Base-by-base conservation (phyloP, 1,284 basidiomycete genomes). In the Sanghuangporus weigelae region DNA sequence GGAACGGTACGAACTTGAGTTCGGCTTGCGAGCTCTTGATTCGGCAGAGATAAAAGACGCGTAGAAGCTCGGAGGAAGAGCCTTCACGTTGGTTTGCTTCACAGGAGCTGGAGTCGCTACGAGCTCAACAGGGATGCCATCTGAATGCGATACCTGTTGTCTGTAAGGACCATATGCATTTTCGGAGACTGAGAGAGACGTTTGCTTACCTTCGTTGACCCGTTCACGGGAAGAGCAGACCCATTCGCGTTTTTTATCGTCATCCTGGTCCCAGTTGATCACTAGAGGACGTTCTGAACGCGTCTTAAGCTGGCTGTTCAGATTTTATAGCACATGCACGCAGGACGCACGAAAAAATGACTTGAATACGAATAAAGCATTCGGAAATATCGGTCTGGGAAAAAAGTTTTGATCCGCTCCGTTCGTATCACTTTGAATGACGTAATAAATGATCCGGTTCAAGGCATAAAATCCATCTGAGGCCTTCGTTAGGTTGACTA, bases 11-110 rank as follows among this genome's bases (percentile, higher is more conserved):
- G 63, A 66, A 84, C 88, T 90, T 38, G 87, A 80, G 67, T 80
- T 87, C 1, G 85, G 84, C 71, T 81, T 81, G 57, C 81, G 78
- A 67, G 77, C 76, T 69, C 82, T 87, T 31, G 86, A 84, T n/a
- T 71, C 68, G 60, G 78, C 73, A 6, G 87, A 89, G 39, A 90
- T 72, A 70, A 87, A 90, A 2, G 71, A 63, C 0, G 70, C 58
- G 71, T 90, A 90, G 71, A 77, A 82, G 31, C 77, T 76, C 26
- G 76, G 68, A 14, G 86, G 81, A 6, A 86, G 76, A 60, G 67
- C 71, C 60, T 77, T 77, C 38, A 79, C 67, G 6, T 14, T 19
- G 14, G 36, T 2, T 1, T 19, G 35, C 53, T 61, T 38, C 21
- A 53, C 55, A 39, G 50, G n/a, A 10, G 42, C 44, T 8, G 60